These are phyloP conservation scores for Jamesozyma rosinii DNA, from an alignment of 805 yeast species.

Conservation along the genomic window DNA sequence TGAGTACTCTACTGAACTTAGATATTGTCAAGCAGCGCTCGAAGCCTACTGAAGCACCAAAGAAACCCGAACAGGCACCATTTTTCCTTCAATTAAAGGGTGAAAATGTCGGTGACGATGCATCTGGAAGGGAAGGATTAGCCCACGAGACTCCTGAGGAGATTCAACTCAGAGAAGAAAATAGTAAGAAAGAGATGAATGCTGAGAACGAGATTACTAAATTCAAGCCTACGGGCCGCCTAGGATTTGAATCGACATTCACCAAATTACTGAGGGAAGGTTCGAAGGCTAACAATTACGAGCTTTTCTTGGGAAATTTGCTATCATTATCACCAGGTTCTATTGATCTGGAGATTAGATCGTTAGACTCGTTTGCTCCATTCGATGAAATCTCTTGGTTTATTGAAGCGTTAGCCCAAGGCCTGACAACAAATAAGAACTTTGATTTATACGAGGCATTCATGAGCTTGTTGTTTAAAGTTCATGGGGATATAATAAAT, in stretches of 20 bases:
- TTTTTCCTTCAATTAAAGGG: constrained; percentile 71
- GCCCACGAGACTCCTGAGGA: constrained; percentile 18
- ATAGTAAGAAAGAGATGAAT: constrained; percentile 11
- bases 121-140: constrained; percentile 36
- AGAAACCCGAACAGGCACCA: constrained; percentile 69
- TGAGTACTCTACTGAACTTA: constrained; percentile 67
- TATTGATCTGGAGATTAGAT: constrained; percentile 79
- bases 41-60: constrained; percentile 82
- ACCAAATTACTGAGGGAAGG: constrained; percentile 56
- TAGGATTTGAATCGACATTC: constrained; percentile 63
- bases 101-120: constrained; percentile 62
- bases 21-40: constrained; percentile 80
- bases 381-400: constrained; percentile 57
- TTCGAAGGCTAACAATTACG: constrained; percentile 33
- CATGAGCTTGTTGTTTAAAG: constrained; percentile 60
- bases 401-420: constrained; percentile 55
- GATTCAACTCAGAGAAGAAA: constrained; percentile 9
- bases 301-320: constrained; percentile 46
- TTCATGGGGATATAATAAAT: constrained; percentile 73
- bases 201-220: constrained; percentile 26
- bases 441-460: constrained; percentile 78
- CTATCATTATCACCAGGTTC: constrained; percentile 61
- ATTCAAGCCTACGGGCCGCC: constrained; percentile 24
- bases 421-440: constrained; percentile 47
- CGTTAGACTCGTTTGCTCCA: constrained; percentile 60